Evolutionary conservation across 176 grass and related monocot species (phyloP), one percentile per base, ranked within the genome.

Genomic region (Stipa capillata): DNA sequence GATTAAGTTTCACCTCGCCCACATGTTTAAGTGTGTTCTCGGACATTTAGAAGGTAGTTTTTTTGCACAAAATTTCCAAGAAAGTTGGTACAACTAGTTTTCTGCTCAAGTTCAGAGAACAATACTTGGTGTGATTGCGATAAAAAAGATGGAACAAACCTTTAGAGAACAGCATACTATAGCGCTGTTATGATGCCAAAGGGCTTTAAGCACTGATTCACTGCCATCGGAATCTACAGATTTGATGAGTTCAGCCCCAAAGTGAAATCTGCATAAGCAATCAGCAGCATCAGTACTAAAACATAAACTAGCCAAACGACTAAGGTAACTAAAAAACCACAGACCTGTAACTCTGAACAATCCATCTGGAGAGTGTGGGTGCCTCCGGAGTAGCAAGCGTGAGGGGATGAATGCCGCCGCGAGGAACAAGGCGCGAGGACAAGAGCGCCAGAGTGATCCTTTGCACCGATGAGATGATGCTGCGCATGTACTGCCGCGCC

Each of bases 141-240:
- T n/a, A n/a, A n/a, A n/a, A n/a, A n/a, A n/a, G n/a, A n/a, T n/a
- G 17, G 24, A 40, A 31, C 63, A 73, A 35, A 91, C 95, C 95
- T 94, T 98, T 2, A 94, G 79, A 65, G 92, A 89, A 85, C 88
- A 98, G 69, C 95, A 98, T 35, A 98, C 68, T 44, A 98, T 84
- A 13, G 95, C 87, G 65, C 78, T 85, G 9, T 58, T 43, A 79
- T 94, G 92, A 8, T 91, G 87, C 95, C 95, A 98, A 17, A 98
- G 69, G 31, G 85, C 54, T 67, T 98, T 89, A 1, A 98, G 81
- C 17, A 73, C 69, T 1, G 44, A 65, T 55, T 91, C 90, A 13
- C 63, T 44, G 27, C 51, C n/a, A 39, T 29, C 25, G 5, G 58
- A 59, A 16, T 89, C 87, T 33, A 78, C 65, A 0, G 85, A 31